Conservation (phyloP, 768 basidiomycete species). For the Mycena latifolia region DNA sequence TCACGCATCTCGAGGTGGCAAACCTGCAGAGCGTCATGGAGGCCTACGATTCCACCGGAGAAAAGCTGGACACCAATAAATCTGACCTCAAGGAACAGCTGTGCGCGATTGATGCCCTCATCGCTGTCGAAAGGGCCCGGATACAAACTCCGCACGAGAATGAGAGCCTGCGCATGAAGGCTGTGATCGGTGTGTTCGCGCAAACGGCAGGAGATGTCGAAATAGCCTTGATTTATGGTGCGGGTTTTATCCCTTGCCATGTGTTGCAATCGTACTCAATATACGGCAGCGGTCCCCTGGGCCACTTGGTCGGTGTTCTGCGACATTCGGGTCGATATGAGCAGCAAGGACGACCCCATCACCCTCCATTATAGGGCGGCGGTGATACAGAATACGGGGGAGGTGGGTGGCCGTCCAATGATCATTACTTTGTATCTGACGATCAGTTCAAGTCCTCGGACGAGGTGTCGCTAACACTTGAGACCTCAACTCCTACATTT, state of each 20-base stretch:
- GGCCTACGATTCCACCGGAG: conserved; percentile 49
- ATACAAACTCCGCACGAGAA: conserved; percentile 30
- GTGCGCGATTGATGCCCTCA: conserved; percentile 38
- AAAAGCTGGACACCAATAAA: conserved; percentile 48
- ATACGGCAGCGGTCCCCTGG: conserved; percentile 50
- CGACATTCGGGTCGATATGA: conserved; percentile 58
- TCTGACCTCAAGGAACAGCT: conserved; percentile 46
- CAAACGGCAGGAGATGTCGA: conserved; percentile 51
- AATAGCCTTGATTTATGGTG: conserved; percentile 55
- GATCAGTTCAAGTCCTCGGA: conserved; percentile 51
- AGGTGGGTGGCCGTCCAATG: conserved; percentile 44
- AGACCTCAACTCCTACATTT: conserved; percentile 58
- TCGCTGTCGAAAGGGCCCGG: conserved; percentile 39
- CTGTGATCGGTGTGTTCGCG: conserved; percentile 52
- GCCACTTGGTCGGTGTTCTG: conserved; percentile 56
- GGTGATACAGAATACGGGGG: conserved; percentile 57
- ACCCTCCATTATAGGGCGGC: conserved; percentile 55
- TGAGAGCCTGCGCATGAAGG: too few relatives aligned
- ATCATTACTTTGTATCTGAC: not conserved
- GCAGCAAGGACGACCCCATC: conserved; percentile 52
- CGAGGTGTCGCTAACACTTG: conserved; percentile 55
- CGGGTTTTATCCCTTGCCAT: conserved; percentile 18
- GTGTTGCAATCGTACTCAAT: too few relatives aligned
- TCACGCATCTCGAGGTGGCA: conserved; percentile 43
- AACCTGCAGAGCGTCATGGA: conserved; percentile 46